Evolutionary conservation across 768 basidiomycete species (phyloP).

Genomic region (Leccinum rimulosum): DNA sequence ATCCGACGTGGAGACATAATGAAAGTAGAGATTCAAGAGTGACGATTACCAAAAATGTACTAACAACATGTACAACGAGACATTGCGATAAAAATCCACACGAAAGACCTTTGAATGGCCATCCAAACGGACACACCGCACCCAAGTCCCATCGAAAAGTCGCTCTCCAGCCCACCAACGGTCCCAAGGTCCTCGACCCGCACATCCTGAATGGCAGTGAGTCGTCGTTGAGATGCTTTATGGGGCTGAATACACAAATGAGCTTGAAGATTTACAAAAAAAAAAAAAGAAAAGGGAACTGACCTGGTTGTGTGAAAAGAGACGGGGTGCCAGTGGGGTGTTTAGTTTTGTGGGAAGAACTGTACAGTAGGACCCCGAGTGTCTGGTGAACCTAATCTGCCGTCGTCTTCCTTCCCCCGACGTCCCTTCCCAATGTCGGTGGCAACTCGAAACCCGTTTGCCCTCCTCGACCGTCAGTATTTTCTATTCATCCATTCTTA

Average conservation of each 20-base stretch:
- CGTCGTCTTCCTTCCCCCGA: neutral
- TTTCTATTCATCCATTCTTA: slow-evolving; percentile 6
- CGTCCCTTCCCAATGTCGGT: slow-evolving; percentile 65
- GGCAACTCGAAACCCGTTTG: slow-evolving; percentile 85
- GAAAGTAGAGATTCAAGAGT: neutral
- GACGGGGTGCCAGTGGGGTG: neutral
- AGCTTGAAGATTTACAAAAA: neutral
- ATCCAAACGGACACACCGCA: slow-evolving; percentile 62
- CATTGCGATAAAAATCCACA: slow-evolving; percentile 77
- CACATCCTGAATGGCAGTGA: slow-evolving; percentile 68
- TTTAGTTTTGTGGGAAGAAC: slow-evolving; percentile 32
- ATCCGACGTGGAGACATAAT: slow-evolving; percentile 65
- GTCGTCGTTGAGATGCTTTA: slow-evolving; percentile 91
- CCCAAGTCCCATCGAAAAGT: slow-evolving; percentile 80
- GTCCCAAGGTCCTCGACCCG: slow-evolving; percentile 86
- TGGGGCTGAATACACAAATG: slow-evolving; percentile 1
- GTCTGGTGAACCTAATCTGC: neutral
- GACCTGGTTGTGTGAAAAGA: slow-evolving; percentile 49
- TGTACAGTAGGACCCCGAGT: slow-evolving; percentile 47
- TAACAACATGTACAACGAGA: slow-evolving; percentile 75
- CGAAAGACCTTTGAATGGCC: slow-evolving; percentile 59
- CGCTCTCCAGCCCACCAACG: slow-evolving; percentile 81
- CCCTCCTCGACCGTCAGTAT: slow-evolving; percentile 69
- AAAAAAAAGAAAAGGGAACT: neutral
- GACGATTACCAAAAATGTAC: neutral